Conservation (phyloP, 805 yeast genomes). For the Kodamaea neixiangensis region DNA sequence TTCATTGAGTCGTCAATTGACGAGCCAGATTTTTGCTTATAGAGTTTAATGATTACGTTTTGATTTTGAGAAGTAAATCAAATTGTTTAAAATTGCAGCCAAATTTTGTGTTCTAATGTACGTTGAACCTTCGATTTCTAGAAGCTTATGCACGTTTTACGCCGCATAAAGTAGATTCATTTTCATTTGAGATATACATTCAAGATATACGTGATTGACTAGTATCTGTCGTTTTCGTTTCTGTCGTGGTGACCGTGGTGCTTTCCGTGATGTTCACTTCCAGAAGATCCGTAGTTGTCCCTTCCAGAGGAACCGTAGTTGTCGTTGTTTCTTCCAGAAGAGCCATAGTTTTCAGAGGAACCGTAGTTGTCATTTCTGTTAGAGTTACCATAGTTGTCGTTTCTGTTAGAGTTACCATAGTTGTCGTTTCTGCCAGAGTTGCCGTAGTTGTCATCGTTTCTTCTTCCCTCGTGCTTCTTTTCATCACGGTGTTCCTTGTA, state of each 20-base stretch:
- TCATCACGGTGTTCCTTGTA: slow-evolving; percentile 19
- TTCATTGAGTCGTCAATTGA: not conserved
- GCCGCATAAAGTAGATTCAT: too few relatives aligned
- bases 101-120: too few relatives aligned
- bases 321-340: slow-evolving; percentile 2
- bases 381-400: slow-evolving; percentile 7
- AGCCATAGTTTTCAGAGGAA: slow-evolving; percentile 8
- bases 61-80: not conserved
- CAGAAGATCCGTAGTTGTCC: slow-evolving; percentile 3
- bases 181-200: too few relatives aligned
- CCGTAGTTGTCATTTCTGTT: slow-evolving; percentile 8
- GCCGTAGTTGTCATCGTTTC: slow-evolving; percentile 12
- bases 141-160: not conserved
- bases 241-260: slow-evolving; percentile 10
- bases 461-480: slow-evolving; percentile 11
- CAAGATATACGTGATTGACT: not conserved
- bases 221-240: slow-evolving; percentile 10
- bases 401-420: slow-evolving; percentile 9
- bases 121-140: not conserved
- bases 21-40: not conserved
- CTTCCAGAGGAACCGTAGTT: slow-evolving; percentile 3
- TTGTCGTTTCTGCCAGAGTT: slow-evolving; percentile 8
- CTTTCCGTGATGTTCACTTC: slow-evolving; percentile 4
- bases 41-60: slow-evolving; percentile 1
- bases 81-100: not conserved